phyloP scores from a whole-genome alignment of 768 basidiomycete species.

The Hortiboletus flavorubellus region DNA sequence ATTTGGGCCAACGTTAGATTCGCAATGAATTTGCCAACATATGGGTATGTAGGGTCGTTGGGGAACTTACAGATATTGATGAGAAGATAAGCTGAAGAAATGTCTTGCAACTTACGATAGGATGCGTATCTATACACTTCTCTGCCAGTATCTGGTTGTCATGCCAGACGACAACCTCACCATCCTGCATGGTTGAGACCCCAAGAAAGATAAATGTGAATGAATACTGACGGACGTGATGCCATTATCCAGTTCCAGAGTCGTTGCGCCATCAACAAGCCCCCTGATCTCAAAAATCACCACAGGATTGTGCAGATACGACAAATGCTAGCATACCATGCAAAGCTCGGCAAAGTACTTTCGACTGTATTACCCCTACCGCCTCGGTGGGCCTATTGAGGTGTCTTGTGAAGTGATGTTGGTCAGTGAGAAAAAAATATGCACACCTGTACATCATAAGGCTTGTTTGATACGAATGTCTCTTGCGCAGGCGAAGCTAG shows the following conservation, averaged over 20 bases:
- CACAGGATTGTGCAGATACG: conserved; percentile 8
- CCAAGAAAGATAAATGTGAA: background rate
- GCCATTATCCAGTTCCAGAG: conserved; percentile 77
- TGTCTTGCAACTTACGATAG: conserved; percentile 44
- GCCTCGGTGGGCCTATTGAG: conserved; percentile 64
- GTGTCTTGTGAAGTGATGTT: conserved; percentile 5
- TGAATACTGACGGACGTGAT: conserved; percentile 54
- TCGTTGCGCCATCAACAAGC: conserved; percentile 70
- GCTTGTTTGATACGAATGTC: conserved; percentile 23
- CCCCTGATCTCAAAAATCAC: conserved; percentile 44
- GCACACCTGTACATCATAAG: conserved; percentile 52
- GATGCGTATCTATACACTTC: conserved; percentile 69
- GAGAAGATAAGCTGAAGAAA: background rate
- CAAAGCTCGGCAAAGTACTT: conserved; percentile 71
- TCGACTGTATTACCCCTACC: conserved; percentile 74
- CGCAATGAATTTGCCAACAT: conserved; percentile 74
- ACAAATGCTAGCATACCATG: conserved; percentile 47
- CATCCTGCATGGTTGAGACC: conserved; percentile 49
- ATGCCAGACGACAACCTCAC: conserved; percentile 76
- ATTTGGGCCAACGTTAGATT: conserved; percentile 77
- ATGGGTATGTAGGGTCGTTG: conserved; percentile 62
- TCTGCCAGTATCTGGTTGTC: conserved; percentile 59
- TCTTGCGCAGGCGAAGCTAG: conserved; percentile 30
- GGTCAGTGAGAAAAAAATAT: background rate
- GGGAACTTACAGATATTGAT: conserved; percentile 38